Base-by-base conservation (phyloP, 345 rosid species). In the Acer saccharum region DNA sequence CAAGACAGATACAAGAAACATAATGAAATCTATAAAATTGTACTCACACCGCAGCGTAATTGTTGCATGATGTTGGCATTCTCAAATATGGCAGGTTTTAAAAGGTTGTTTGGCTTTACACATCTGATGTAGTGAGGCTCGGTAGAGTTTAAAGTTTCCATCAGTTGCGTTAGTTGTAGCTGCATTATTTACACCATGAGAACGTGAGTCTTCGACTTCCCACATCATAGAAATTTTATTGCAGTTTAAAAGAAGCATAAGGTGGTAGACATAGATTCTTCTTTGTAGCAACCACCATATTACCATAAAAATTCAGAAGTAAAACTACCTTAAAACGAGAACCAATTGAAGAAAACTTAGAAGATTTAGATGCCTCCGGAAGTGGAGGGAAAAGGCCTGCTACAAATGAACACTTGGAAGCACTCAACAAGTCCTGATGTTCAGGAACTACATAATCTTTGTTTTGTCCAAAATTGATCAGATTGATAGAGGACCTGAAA, bases 71-170 rank as follows among this genome's bases (percentile, higher is more conserved):
- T 87, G 78, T 96, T 96, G 76, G 86, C 88, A 86, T 96, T 96
- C 88, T 93, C 99, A 82, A 96, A 93, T 80, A 96, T 62, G 21
- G 98, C 94, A 68, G 99, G 99, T 80, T 93, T 96, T 72, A 96
- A 90, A 52, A 79, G 89, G 85, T 96, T 96, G 79, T 96, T 96
- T 63, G 98, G 99, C 88, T 93, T 96, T 73, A 96, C 97, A 85
- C 99, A 96, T 92, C 99, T 88, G 81, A 96, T 83, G 82, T 96
- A 93, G 85, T 96, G 98, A 63, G 99, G 99, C 81, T 96, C 94
- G 0, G 99, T 96, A 78, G 97, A 96, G 76, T 91, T 96, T 76
- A 95, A 76, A 7, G 98, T 96, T 0, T 96, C 99, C 99, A 96
- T 96, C 77, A 96, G 73, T 75, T 77, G 83, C 71, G 91, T 97